Conservation (phyloP, 1,284 basidiomycete species). For the Austroboletus rostrupii region DNA sequence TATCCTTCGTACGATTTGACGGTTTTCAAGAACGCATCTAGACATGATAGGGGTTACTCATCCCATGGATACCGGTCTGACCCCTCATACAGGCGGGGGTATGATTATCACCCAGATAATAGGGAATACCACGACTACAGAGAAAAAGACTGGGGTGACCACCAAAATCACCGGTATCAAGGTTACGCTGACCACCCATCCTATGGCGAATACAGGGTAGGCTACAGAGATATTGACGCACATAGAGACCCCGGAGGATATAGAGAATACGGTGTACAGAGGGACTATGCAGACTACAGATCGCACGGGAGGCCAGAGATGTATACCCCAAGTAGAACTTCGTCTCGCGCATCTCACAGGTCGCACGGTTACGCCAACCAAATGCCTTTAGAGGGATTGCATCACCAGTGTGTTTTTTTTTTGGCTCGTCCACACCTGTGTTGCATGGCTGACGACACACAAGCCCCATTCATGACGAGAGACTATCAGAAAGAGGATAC, state of each 20-base stretch:
- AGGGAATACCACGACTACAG: constrained; percentile 23
- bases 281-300: constrained; percentile 23
- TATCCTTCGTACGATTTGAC: not conserved
- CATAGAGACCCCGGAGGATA: constrained; percentile 11
- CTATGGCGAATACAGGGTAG: constrained; percentile 17
- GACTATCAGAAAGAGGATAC: constrained; percentile 23
- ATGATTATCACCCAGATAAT: constrained; percentile 21
- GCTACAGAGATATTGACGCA: constrained; percentile 15
- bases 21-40: constrained; percentile 11
- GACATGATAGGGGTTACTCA: constrained; percentile 27
- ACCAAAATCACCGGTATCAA: constrained; percentile 23
- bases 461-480: constrained; percentile 26
- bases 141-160: constrained; percentile 18
- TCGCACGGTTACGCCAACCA: constrained; percentile 22
- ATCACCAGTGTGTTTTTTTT: constrained; percentile 19
- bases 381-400: constrained; percentile 14
- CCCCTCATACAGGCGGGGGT: constrained; percentile 19
- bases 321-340: constrained; percentile 18
- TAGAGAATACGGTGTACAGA: constrained; percentile 14
- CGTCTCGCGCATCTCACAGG: constrained; percentile 31
- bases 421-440: not conserved
- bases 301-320: constrained; percentile 17
- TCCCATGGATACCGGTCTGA: constrained; percentile 23
- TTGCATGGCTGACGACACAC: constrained; percentile 11
- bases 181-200: constrained; percentile 18